Base-by-base conservation (phyloP, 805 yeast species). In the Lipomyces yamadae region DNA sequence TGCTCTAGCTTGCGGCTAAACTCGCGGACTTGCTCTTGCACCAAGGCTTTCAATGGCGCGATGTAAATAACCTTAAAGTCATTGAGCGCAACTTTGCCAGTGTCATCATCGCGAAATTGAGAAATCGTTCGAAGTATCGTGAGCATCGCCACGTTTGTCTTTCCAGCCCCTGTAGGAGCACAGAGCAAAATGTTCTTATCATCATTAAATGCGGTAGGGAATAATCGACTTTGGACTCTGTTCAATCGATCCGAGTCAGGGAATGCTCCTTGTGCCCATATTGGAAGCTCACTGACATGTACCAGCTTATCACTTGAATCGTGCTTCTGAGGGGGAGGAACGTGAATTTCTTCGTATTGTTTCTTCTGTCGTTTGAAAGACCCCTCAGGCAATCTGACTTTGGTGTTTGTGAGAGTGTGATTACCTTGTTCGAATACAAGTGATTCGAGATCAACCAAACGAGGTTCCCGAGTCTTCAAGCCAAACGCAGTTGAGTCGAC, bases 321-420 rank as follows among this genome's bases (percentile, higher is more conserved):
- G 15, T 61, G 65, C 13, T 76, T 78, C 2, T 86, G 82, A 0
- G 97, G 97, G 0, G 97, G 88, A 0, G 99, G 99, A n/a, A 95
- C 86, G 69, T 88, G 92, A 48, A 93, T 90, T 72, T 92, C 96
- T 74, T 94, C 98, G 78, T 94, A 94, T 4, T 84, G 79, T 66
- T 85, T 86, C 70, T 87, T 87, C 11, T 86, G 85, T 66, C 90
- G 85, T 73, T 90, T 92, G 75, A 86, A 90, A 0, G 98, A 90
- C 2, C 96, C 97, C 65, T 84, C 84, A 0, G 99, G 98, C 2
- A 95, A 83, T 62, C 83, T 83, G 30, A 95, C 86, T 67, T 87
- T 88, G 0, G 88, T 79, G 0, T 84, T 82, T 0, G 92, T 84
- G 85, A 88, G 82, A 10, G 89, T 79, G 71, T 85, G 90, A 0